These are phyloP conservation scores for Talaromyces piceae DNA, from an alignment of 2,329 filamentous ascomycete species.

Conservation along the genomic window DNA sequence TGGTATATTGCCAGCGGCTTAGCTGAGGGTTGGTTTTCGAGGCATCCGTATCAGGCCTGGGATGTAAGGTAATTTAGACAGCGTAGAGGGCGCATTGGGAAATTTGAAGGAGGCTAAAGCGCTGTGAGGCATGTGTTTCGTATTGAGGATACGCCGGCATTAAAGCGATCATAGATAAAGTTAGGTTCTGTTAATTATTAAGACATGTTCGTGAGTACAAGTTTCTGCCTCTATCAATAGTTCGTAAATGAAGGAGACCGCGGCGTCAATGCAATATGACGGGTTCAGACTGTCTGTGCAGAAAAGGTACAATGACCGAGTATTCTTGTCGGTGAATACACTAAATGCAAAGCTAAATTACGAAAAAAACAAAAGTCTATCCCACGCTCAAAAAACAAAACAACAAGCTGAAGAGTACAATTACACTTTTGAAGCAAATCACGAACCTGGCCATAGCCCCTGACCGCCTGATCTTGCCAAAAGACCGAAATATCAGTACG, in stretches of 20 bases:
- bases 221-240: no score
- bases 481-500: not conserved
- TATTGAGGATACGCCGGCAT: slow-evolving; percentile 42
- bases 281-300: no score
- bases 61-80: slow-evolving; percentile 47
- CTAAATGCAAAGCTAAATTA: not conserved
- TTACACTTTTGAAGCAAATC: not conserved
- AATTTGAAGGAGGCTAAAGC: slow-evolving; percentile 53
- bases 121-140: slow-evolving; percentile 58
- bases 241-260: no score
- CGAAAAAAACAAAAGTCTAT: not conserved
- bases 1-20: slow-evolving; percentile 40
- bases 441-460: not conserved
- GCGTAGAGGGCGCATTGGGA: slow-evolving; percentile 46
- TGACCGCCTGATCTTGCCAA: not conserved
- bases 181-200: no score
- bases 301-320: no score
- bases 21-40: slow-evolving; percentile 42
- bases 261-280: no score
- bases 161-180: slow-evolving; percentile 15
- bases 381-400: not conserved
- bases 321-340: not conserved
- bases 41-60: slow-evolving; percentile 46
- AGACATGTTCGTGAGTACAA: no score
- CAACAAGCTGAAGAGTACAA: no score